A percentile compares a stretch with the other conserved stretches of the same genome.
Evolutionary conservation across 1,284 basidiomycete species (phyloP).

Genomic region (Irpex sp.): DNA sequence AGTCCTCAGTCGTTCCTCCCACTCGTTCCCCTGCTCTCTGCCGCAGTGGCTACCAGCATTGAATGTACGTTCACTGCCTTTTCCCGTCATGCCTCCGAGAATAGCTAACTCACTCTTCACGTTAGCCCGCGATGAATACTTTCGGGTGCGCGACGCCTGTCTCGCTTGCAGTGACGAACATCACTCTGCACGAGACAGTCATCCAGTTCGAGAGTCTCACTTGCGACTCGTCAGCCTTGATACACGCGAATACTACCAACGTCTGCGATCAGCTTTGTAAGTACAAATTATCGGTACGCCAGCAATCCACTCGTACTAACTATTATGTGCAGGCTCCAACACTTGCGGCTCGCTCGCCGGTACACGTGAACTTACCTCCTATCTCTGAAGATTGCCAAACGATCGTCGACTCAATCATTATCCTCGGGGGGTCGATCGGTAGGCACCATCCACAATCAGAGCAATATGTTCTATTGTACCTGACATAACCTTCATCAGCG

Average conservation of each 20-base stretch:
- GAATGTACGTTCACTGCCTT: background rate
- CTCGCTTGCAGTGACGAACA: background rate
- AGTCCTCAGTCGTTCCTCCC: background rate
- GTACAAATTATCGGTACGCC: slow-evolving; percentile 1
- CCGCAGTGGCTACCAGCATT: background rate
- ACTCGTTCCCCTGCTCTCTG: background rate
- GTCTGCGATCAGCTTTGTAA: slow-evolving; percentile 20
- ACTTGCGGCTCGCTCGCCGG: slow-evolving; percentile 18
- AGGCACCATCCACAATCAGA: background rate
- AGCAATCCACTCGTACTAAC: background rate
- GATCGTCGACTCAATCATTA: slow-evolving; percentile 20
- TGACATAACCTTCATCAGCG: slow-evolving; percentile 8
- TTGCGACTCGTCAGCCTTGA: background rate
- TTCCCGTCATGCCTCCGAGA: background rate
- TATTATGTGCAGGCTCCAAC: slow-evolving; percentile 13
- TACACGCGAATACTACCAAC: slow-evolving; percentile 4
- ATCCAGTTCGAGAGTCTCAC: background rate
- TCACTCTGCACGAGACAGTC: background rate
- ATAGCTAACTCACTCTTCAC: background rate
- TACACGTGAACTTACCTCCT: slow-evolving; percentile 15
- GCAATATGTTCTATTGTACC: background rate
- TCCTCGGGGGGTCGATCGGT: slow-evolving; percentile 20
- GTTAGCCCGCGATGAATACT: background rate
- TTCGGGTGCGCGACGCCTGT: background rate
- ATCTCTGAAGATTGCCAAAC: slow-evolving; percentile 21